Conservation (phyloP, 768 basidiomycete genomes). For the Sporobolomyces phaffii region DNA sequence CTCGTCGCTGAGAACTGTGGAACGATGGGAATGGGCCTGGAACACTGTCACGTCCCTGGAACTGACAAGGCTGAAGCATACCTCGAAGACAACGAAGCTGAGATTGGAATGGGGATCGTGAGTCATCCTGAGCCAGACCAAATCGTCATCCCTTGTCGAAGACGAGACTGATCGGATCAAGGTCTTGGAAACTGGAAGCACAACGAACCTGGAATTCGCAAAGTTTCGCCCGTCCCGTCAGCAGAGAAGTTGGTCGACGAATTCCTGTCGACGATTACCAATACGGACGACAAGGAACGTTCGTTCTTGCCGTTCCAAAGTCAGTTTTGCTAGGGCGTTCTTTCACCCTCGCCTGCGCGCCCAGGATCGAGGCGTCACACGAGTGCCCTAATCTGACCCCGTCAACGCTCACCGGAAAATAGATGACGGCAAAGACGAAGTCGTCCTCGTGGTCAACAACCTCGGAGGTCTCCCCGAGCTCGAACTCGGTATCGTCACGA, state of each 20-base stretch:
- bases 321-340: not conserved
- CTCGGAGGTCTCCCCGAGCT: conserved; percentile 44
- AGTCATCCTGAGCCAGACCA: too few species aligned
- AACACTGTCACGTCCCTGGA: conserved; percentile 50
- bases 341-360: not conserved
- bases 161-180: too few species aligned
- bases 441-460: conserved; percentile 50
- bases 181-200: conserved; percentile 42
- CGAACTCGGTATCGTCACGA: conserved; percentile 41
- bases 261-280: conserved; percentile 46
- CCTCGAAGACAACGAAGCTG: conserved; percentile 46
- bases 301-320: conserved; percentile 47
- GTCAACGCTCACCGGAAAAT: too few species aligned
- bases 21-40: conserved; percentile 48
- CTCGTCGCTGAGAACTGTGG: conserved; percentile 44
- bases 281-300: conserved; percentile 47
- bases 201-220: conserved; percentile 50
- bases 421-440: conserved; percentile 43
- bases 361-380: too few species aligned
- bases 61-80: conserved; percentile 45
- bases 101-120: conserved; percentile 46
- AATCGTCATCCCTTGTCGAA: not conserved
- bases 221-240: conserved; percentile 35
- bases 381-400: too few species aligned
- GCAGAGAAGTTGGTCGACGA: conserved; percentile 44